Percentiles rank a stretch among this genome's conserved stretches.
phyloP scores from a whole-genome alignment of 2,329 filamentous ascomycete species.

The Neurospora crassa region DNA sequence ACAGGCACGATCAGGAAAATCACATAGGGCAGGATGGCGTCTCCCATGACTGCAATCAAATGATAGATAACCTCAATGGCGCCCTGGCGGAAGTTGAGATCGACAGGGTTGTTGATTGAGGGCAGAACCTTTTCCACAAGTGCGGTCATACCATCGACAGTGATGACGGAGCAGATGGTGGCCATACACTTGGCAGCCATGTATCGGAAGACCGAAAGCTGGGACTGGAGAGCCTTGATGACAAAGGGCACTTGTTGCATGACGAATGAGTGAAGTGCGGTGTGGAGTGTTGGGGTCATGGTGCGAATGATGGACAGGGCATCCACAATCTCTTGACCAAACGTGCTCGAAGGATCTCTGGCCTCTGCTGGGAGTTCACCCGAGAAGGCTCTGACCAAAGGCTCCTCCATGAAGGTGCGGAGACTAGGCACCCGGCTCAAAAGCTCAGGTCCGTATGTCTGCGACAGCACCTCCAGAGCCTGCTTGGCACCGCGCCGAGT shows the following conservation, averaged over 20 bases:
- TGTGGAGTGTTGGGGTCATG: slow-evolving; percentile 79
- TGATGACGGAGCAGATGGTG: slow-evolving; percentile 93
- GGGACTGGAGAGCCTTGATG: slow-evolving; percentile 77
- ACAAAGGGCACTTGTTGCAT: slow-evolving; percentile 77
- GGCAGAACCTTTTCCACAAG: slow-evolving; percentile 88
- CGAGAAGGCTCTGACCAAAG: slow-evolving; percentile 65
- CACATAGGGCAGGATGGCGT: slow-evolving; percentile 89
- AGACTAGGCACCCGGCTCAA: slow-evolving; percentile 81
- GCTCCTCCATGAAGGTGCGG: slow-evolving; percentile 68
- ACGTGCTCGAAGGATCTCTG: slow-evolving; percentile 59
- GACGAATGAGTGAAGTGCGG: slow-evolving; percentile 67
- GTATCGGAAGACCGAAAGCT: slow-evolving; percentile 87
- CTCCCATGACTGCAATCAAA: slow-evolving; percentile 96
- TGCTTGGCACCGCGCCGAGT: slow-evolving; percentile 91
- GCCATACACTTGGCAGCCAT: slow-evolving; percentile 96
- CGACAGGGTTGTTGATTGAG: slow-evolving; percentile 81
- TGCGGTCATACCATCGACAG: slow-evolving; percentile 90
- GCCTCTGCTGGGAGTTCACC: slow-evolving; percentile 64
- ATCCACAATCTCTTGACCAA: slow-evolving; percentile 90
- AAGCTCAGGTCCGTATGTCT: slow-evolving; percentile 66
- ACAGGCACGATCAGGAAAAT: slow-evolving; percentile 98
- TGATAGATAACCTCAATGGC: slow-evolving; percentile 95
- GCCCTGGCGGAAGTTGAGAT: slow-evolving; percentile 83
- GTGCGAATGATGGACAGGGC: slow-evolving; percentile 87
- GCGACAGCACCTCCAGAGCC: slow-evolving; percentile 77